phyloP scores from a whole-genome alignment of 2,329 filamentous ascomycete species.

The Trichoderma polysporum region DNA sequence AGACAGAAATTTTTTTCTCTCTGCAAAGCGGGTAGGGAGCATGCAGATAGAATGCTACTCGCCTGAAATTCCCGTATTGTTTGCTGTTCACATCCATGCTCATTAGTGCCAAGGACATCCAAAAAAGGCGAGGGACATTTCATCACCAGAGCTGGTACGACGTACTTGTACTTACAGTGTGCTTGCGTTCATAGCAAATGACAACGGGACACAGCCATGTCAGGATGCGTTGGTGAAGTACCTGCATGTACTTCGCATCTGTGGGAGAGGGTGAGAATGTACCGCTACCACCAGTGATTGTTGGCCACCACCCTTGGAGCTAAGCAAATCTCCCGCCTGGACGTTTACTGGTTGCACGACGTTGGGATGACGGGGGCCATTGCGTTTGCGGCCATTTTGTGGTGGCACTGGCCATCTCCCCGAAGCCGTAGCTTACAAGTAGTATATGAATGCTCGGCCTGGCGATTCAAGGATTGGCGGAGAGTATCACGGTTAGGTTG shows the following conservation, averaged over 20 bases:
- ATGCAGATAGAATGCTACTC: constrained; percentile 14
- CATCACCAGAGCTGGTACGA: constrained; percentile 4
- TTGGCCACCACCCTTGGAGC: neutral
- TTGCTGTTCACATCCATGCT: constrained; percentile 2
- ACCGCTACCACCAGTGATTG: neutral
- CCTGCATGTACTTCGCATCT: neutral
- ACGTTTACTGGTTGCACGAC: constrained; percentile 16
- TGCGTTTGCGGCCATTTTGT: neutral
- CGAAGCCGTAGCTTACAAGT: constrained; percentile 7
- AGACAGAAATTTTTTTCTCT: neutral
- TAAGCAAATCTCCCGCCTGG: constrained; percentile 12
- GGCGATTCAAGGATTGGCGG: constrained; percentile 13
- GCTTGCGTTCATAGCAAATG: neutral
- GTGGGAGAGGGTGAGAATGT: neutral
- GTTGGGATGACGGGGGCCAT: constrained; percentile 17
- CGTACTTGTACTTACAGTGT: neutral
- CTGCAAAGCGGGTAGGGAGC: neutral
- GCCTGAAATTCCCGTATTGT: constrained; percentile 10
- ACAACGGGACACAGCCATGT: neutral
- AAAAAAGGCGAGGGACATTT: constrained; percentile 14
- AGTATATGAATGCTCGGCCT: constrained; percentile 1
- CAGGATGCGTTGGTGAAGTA: neutral
- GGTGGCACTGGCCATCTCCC: constrained; percentile 8
- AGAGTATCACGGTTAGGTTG: constrained; percentile 15
- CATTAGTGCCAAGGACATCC: neutral